Base-by-base conservation (phyloP, 768 basidiomycete species). In the Suillus subalutaceus region DNA sequence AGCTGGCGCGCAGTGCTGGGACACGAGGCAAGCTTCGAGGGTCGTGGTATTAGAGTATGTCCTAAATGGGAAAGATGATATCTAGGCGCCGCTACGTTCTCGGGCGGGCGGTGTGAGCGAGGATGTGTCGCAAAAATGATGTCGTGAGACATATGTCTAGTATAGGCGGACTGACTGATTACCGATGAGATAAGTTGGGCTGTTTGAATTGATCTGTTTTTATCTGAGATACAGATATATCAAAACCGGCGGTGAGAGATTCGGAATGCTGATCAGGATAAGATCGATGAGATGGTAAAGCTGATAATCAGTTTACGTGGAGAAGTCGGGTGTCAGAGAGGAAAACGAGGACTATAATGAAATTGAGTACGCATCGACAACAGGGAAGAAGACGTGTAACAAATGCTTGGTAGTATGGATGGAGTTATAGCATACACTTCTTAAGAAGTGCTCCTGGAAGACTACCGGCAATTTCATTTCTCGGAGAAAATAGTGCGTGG, bases 11-110 rank as follows among this genome's bases (percentile, higher is more conserved):
- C 52, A n/a, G 59, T 64, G 63, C 30, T 57, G 46, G 40, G 53
- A 60, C 70, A 72, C 58, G 72, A 73, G 70, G 70, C 48, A 64
- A 56, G 69, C 74, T 75, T 76, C 68, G 70, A 75, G 74, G 74
- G 18, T 56, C 40, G 61, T 46, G 67, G 26, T 23, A 7, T 40
- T 37, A 13, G 66, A 72, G 69, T 0, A 30, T 2, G 32, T 66
- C 68, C 10, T 2, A 66, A 76, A 59, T 41, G 63, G 75, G 69
- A 74, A 26, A 53, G n/a, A 48, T 32, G 64, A 65, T 67, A 67
- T 62, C 59, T 65, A 62, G 60, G 37, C 52, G 67, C 60, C 59
- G 7, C 23, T 15, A 50, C 13, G 55, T 35, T 56, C 32, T 23
- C 26, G 66, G 15, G 46, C n/a, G n/a, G 38, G 55, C 40, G 23